Evolutionary conservation across 106 monocot genomes (phyloP).

Genomic region (Triglochin maritima): DNA sequence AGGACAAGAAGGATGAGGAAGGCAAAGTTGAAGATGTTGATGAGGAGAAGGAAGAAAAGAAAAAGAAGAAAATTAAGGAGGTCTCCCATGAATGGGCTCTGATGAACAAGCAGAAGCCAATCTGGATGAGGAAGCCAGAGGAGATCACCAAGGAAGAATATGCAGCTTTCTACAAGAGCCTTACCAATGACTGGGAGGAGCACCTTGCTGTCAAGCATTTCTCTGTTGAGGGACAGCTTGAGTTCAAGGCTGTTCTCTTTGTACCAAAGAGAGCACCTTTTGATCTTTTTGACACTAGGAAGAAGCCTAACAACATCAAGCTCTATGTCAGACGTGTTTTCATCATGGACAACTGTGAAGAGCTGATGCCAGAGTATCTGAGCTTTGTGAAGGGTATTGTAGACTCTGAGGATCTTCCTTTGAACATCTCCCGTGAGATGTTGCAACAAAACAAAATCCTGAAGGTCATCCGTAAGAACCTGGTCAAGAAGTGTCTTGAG

Average conservation of each 20-base stretch:
- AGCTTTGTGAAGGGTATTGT: slow-evolving; percentile 31
- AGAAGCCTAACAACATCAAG: slow-evolving; percentile 28
- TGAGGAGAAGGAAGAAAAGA: slow-evolving; percentile 22
- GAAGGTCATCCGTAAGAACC: slow-evolving; percentile 29
- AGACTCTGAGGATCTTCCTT: slow-evolving; percentile 28
- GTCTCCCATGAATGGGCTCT: slow-evolving; percentile 7
- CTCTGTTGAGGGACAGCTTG: slow-evolving; percentile 25
- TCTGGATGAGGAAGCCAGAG: slow-evolving; percentile 27
- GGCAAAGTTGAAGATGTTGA: slow-evolving; percentile 18
- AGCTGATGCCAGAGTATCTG: slow-evolving; percentile 27
- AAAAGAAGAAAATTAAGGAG: slow-evolving; percentile 17
- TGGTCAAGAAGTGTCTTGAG: slow-evolving; percentile 32
- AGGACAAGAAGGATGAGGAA: slow-evolving; percentile 17
- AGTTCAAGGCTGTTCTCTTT: slow-evolving; percentile 25
- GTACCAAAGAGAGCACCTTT: slow-evolving; percentile 22
- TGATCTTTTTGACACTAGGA: slow-evolving; percentile 21
- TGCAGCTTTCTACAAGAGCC: slow-evolving; percentile 24
- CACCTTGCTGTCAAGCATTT: slow-evolving; percentile 22
- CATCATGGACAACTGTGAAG: slow-evolving; percentile 33
- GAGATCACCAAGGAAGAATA: slow-evolving; percentile 26
- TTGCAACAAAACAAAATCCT: slow-evolving; percentile 32
- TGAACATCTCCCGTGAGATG: slow-evolving; percentile 27
- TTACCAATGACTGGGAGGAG: slow-evolving; percentile 29
- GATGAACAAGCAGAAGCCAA: slow-evolving; percentile 4
- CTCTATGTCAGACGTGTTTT: slow-evolving; percentile 27